Conservation (phyloP, 2,329 filamentous ascomycete genomes). For the Hymenoscyphus occultus region DNA sequence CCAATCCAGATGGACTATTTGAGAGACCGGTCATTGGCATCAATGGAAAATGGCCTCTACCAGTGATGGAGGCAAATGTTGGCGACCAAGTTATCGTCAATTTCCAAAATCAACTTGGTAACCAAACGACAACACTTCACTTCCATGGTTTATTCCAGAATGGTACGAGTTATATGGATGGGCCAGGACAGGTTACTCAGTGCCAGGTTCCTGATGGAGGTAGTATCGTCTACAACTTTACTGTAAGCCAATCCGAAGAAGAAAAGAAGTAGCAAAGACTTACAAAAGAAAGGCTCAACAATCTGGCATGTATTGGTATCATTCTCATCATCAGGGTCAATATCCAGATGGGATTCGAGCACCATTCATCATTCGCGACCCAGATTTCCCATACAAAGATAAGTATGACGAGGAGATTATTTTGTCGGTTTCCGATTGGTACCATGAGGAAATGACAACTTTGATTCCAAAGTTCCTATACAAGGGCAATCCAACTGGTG, state of each 20-base stretch:
- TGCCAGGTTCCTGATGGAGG: slow-evolving; percentile 62
- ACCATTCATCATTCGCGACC: slow-evolving; percentile 54
- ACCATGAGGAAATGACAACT: slow-evolving; percentile 52
- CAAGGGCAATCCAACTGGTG: slow-evolving; percentile 47
- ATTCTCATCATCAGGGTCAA: slow-evolving; percentile 53
- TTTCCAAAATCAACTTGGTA: slow-evolving; percentile 42
- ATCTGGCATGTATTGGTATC: slow-evolving; percentile 77
- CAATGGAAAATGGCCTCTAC: slow-evolving; percentile 74
- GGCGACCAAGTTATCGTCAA: slow-evolving; percentile 52
- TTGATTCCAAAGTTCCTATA: slow-evolving; percentile 41
- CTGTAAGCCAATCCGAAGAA: slow-evolving; percentile 37
- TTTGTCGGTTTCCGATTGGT: slow-evolving; percentile 59
- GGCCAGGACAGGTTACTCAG: slow-evolving; percentile 63
- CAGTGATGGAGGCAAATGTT: slow-evolving; percentile 58
- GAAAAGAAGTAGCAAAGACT: not conserved
- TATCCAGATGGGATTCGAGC: slow-evolving; percentile 59
- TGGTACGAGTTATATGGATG: slow-evolving; percentile 67
- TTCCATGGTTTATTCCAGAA: slow-evolving; percentile 73
- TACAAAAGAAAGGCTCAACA: slow-evolving; percentile 47
- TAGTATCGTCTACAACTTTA: slow-evolving; percentile 70
- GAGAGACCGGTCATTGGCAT: slow-evolving; percentile 70
- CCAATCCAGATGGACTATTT: slow-evolving; percentile 67
- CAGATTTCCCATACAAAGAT: slow-evolving; percentile 45
- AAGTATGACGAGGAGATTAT: slow-evolving; percentile 53
- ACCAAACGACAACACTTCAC: slow-evolving; percentile 61